phyloP scores from a whole-genome alignment of 2,329 filamentous ascomycete species.

The Hypoxylon sp. region DNA sequence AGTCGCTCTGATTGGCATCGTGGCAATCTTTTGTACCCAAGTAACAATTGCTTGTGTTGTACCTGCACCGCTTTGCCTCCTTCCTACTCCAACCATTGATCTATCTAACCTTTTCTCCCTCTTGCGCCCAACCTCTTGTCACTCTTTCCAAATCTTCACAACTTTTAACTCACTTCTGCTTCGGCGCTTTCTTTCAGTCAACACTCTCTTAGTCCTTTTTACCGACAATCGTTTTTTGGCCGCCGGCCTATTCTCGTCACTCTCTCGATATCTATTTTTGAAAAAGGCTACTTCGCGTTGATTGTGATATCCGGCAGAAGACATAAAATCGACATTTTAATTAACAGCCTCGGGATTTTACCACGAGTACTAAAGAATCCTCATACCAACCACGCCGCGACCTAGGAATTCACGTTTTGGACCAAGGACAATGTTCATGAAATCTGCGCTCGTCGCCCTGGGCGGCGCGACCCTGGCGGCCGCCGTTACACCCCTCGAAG shows the following conservation, averaged over 20 bases:
- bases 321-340: constrained; percentile 26
- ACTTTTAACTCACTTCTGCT: constrained; percentile 18
- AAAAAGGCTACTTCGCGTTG: constrained; percentile 34
- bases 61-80: constrained; percentile 20
- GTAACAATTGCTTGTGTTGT: constrained; percentile 33
- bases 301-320: constrained; percentile 21
- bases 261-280: constrained; percentile 43
- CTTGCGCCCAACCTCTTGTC: constrained; percentile 36
- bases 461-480: constrained; percentile 67
- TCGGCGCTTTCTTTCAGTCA: constrained; percentile 34
- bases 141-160: constrained; percentile 34
- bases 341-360: constrained; percentile 20
- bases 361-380: constrained; percentile 13
- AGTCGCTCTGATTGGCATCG: constrained; percentile 38
- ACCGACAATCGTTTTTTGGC: constrained; percentile 39
- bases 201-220: constrained; percentile 35
- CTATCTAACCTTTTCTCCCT: constrained; percentile 31
- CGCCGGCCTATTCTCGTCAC: constrained; percentile 41
- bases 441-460: constrained; percentile 66
- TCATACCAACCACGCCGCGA: constrained; percentile 5
- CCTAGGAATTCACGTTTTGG: neutral
- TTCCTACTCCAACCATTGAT: constrained; percentile 37
- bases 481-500: constrained; percentile 70
- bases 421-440: constrained; percentile 52
- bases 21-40: constrained; percentile 24